phyloP scores from a whole-genome alignment of 108 stramenopile species.

The Cylindrotheca closterium region DNA sequence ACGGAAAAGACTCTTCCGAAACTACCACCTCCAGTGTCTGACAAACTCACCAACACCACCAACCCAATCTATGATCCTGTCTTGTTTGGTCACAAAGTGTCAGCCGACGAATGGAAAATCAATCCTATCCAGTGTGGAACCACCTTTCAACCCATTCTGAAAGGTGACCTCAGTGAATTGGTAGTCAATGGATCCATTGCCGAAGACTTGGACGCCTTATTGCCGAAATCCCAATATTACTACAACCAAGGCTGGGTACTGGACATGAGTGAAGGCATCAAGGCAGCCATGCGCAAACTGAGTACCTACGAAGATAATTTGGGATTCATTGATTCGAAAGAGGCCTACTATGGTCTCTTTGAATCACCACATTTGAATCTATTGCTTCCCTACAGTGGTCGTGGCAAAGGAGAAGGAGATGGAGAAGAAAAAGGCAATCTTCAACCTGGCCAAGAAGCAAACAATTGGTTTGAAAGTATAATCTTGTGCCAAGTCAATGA shows the following conservation, averaged over 20 bases:
- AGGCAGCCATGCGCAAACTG: constrained; percentile 46
- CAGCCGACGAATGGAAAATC: constrained; percentile 34
- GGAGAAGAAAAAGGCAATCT: neutral
- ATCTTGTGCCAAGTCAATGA: constrained; percentile 74
- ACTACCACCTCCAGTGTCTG: constrained; percentile 28
- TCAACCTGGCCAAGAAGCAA: constrained; percentile 25
- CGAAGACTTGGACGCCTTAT: constrained; percentile 50
- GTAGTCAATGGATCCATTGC: constrained; percentile 43
- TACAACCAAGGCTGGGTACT: constrained; percentile 75
- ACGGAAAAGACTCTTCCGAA: neutral
- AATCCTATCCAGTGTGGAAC: constrained; percentile 61
- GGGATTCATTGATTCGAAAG: constrained; percentile 69
- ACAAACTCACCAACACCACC: constrained; percentile 5
- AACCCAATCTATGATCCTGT: constrained; percentile 6
- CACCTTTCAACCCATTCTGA: constrained; percentile 58
- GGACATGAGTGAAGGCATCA: constrained; percentile 56
- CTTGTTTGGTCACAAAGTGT: constrained; percentile 31
- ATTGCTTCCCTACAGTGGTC: constrained; percentile 46
- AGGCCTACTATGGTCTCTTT: constrained; percentile 61
- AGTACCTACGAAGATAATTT: constrained; percentile 40
- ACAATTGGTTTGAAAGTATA: constrained; percentile 43
- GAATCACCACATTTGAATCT: constrained; percentile 42
- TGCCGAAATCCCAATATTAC: constrained; percentile 50
- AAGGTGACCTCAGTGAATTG: constrained; percentile 37
- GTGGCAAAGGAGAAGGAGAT: neutral